Percentiles rank a stretch among this genome's conserved stretches.
Conservation (phyloP, 768 basidiomycete genomes). For the Leccinum uliginosum region DNA sequence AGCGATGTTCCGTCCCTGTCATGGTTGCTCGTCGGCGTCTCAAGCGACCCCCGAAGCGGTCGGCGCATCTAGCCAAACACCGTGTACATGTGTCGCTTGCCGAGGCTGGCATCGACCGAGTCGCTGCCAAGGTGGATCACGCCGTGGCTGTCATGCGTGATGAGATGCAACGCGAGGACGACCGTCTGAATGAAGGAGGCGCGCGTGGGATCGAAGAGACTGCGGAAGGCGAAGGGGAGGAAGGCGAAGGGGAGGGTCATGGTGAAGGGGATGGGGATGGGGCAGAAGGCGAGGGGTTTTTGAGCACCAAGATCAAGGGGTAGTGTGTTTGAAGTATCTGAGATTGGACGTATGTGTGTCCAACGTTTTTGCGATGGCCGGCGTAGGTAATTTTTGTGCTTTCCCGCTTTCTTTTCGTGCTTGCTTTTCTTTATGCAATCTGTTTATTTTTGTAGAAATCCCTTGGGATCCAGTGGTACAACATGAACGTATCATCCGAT, state of each 20-base stretch:
- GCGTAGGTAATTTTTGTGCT: neutral
- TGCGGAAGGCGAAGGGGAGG: conserved; percentile 24
- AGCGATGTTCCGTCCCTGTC: conserved; percentile 93
- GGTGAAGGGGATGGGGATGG: conserved; percentile 21
- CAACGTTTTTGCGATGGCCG: neutral
- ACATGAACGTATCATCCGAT: neutral
- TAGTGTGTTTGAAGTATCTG: neutral
- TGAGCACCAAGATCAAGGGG: conserved; percentile 23
- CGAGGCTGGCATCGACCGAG: conserved; percentile 81
- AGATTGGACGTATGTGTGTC: too few relatives aligned
- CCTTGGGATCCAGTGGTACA: neutral
- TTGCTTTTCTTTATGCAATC: neutral
- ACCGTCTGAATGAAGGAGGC: conserved; percentile 23
- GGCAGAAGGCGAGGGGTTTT: conserved; percentile 29
- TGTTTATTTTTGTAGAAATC: neutral
- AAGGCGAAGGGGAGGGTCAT: conserved; percentile 17
- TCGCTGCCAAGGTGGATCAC: conserved; percentile 79
- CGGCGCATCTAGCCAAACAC: conserved; percentile 77
- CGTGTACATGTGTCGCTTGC: conserved; percentile 83
- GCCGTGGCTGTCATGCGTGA: conserved; percentile 80
- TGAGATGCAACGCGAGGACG: conserved; percentile 69
- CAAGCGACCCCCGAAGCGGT: conserved; percentile 78
- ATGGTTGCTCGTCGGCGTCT: conserved; percentile 94
- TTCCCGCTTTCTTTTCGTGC: too few relatives aligned
- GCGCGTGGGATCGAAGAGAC: conserved; percentile 18